Percentiles rank a stretch among this genome's conserved stretches.
Conservation (phyloP, 2,329 filamentous ascomycete genomes). For the Madurella mycetomatis region DNA sequence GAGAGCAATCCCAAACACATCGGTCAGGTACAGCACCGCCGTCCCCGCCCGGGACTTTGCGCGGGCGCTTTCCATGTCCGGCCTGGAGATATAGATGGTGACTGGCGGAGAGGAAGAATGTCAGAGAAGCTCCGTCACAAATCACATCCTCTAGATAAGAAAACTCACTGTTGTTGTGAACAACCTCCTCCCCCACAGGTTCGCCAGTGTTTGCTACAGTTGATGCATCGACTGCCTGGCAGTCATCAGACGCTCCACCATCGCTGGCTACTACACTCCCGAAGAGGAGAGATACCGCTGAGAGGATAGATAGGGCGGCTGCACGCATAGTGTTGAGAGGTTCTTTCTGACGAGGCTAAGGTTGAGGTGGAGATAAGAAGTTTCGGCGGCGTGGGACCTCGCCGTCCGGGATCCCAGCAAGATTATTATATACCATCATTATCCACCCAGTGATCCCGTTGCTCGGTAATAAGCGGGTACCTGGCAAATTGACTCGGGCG, state of each 20-base stretch:
- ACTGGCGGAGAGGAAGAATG: constrained; percentile 9
- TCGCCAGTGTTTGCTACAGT: constrained; percentile 22
- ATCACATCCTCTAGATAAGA: too few species aligned
- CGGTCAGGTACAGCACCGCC: constrained; percentile 28
- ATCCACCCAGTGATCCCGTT: too few species aligned
- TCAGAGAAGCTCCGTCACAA: too few species aligned
- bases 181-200: constrained; percentile 19
- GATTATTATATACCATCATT: too few species aligned
- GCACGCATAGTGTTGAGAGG: neutral
- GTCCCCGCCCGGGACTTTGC: constrained; percentile 9
- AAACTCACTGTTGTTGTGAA: constrained; percentile 18
- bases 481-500: too few species aligned
- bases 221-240: constrained; percentile 10
- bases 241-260: neutral
- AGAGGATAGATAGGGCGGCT: neutral
- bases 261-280: constrained; percentile 2
- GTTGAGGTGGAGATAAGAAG: too few species aligned
- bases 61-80: constrained; percentile 4
- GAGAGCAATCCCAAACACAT: constrained; percentile 29
- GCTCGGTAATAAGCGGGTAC: too few species aligned
- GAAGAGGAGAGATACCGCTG: constrained; percentile 4
- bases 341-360: too few species aligned
- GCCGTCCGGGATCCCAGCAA: too few species aligned
- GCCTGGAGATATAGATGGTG: constrained; percentile 26
- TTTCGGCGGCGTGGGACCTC: too few species aligned